Evolutionary conservation across 129 eudicot genomes (phyloP).

Genomic region (Gnaphalium uliginosum): DNA sequence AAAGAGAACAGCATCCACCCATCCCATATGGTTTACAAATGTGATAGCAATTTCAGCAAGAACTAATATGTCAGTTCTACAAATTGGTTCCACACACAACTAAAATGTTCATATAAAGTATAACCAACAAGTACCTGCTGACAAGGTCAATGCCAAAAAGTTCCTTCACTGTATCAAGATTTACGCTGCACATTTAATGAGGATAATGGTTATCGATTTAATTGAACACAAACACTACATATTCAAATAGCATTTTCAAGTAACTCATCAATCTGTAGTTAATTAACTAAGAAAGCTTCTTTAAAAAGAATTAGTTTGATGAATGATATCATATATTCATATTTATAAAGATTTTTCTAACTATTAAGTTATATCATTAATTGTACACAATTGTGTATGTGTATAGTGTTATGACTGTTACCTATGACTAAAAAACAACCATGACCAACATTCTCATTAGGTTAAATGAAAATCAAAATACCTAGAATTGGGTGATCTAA

Average conservation of each 20-base stretch:
- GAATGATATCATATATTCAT: not conserved
- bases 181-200: slow-evolving; percentile 56
- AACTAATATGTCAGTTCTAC: slow-evolving; percentile 10
- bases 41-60: slow-evolving; percentile 15
- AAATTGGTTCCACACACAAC: slow-evolving; percentile 12
- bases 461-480: slow-evolving; percentile 30
- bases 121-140: slow-evolving; percentile 60
- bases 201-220: slow-evolving; percentile 11
- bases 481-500: slow-evolving; percentile 67
- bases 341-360: not conserved
- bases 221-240: slow-evolving; percentile 10
- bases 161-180: slow-evolving; percentile 61
- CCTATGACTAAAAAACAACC: not conserved
- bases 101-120: slow-evolving; percentile 7
- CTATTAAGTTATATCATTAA: slow-evolving; percentile 9
- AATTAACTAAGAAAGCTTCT: not conserved
- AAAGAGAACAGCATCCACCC: not conserved
- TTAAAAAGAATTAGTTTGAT: not conserved
- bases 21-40: not conserved
- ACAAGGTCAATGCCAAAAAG: slow-evolving; percentile 89
- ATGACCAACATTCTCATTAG: not conserved
- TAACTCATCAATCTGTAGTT: slow-evolving; percentile 4
- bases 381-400: slow-evolving; percentile 6
- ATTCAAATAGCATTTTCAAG: not conserved
- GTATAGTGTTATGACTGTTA: not conserved